phyloP scores from a whole-genome alignment of 352 stramenopile genomes.

The Salisapilia sapeloensis region DNA sequence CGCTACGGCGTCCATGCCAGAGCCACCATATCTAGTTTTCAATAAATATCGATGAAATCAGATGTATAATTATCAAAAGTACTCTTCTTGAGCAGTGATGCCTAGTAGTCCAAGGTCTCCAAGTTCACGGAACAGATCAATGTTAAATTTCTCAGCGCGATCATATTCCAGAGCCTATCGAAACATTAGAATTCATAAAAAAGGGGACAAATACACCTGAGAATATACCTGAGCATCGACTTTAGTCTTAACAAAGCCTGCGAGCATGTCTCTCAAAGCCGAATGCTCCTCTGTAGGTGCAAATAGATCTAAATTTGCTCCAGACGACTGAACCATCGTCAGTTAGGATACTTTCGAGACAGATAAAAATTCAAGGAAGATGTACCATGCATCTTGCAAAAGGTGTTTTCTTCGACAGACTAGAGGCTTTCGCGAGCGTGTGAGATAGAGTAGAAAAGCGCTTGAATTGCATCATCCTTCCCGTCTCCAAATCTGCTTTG shows the following conservation, averaged over 20 bases:
- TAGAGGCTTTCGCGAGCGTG: too few relatives aligned
- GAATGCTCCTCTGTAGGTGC: slow-evolving; percentile 80
- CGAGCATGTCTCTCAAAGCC: slow-evolving; percentile 87
- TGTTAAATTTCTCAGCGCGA: slow-evolving; percentile 95
- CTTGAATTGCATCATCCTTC: too few relatives aligned
- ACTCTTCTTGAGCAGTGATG: slow-evolving; percentile 92
- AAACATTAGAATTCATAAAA: neutral
- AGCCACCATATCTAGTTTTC: slow-evolving; percentile 82
- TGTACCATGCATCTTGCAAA: too few relatives aligned
- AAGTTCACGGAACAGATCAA: slow-evolving; percentile 89
- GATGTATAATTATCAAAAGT: slow-evolving; percentile 1
- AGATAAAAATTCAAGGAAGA: slow-evolving; percentile 1
- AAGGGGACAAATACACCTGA: neutral
- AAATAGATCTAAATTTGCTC: slow-evolving; percentile 50
- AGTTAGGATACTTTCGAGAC: neutral
- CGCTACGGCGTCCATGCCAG: slow-evolving; percentile 89
- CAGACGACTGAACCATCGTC: slow-evolving; percentile 4
- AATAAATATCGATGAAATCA: neutral
- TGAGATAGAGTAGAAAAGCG: too few relatives aligned
- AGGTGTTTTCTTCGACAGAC: too few relatives aligned
- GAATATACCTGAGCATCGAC: slow-evolving; percentile 88
- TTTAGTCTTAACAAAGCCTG: slow-evolving; percentile 88
- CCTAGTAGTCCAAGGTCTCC: slow-evolving; percentile 91
- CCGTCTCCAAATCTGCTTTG: too few relatives aligned
- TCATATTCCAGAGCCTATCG: slow-evolving; percentile 85